Evolutionary conservation across 2,329 filamentous ascomycete species (phyloP).

Genomic region (Colletotrichum somersetense): DNA sequence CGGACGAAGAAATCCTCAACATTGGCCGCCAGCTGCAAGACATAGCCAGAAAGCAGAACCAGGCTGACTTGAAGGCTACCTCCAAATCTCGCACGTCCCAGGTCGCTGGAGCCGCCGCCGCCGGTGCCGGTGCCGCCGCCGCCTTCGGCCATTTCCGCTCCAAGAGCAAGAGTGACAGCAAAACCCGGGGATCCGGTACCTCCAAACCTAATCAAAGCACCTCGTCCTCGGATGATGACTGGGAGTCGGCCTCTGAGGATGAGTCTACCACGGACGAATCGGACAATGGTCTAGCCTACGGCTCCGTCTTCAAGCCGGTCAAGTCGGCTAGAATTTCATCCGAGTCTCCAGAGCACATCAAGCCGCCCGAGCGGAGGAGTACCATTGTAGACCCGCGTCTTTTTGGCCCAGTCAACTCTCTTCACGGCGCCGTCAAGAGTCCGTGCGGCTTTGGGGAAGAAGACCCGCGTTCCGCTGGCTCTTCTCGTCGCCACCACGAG

Average conservation of each 20-base stretch:
- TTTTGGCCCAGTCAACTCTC: constrained; percentile 73
- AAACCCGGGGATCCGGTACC: constrained; percentile 54
- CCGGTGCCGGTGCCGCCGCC: constrained; percentile 46
- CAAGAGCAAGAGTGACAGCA: constrained; percentile 52
- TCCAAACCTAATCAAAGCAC: constrained; percentile 56
- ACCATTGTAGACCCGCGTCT: constrained; percentile 69
- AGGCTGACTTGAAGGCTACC: constrained; percentile 60
- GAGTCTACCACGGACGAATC: constrained; percentile 59
- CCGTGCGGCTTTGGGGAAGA: constrained; percentile 67
- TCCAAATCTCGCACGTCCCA: constrained; percentile 56
- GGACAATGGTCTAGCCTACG: constrained; percentile 59
- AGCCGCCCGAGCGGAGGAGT: constrained; percentile 44
- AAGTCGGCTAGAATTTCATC: constrained; percentile 39
- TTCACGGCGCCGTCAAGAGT: constrained; percentile 66
- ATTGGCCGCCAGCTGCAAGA: constrained; percentile 67
- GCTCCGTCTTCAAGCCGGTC: constrained; percentile 49
- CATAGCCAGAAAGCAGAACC: constrained; percentile 64
- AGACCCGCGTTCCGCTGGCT: constrained; percentile 46
- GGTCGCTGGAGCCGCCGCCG: constrained; percentile 52
- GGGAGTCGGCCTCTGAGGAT: constrained; percentile 68
- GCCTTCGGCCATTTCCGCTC: constrained; percentile 58
- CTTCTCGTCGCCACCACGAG: constrained; percentile 53
- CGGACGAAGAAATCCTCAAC: constrained; percentile 69
- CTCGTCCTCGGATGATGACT: constrained; percentile 60
- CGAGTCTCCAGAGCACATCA: constrained; percentile 39